phyloP scores from a whole-genome alignment of 257 asterid species.

The Orobanche coerulescens region DNA sequence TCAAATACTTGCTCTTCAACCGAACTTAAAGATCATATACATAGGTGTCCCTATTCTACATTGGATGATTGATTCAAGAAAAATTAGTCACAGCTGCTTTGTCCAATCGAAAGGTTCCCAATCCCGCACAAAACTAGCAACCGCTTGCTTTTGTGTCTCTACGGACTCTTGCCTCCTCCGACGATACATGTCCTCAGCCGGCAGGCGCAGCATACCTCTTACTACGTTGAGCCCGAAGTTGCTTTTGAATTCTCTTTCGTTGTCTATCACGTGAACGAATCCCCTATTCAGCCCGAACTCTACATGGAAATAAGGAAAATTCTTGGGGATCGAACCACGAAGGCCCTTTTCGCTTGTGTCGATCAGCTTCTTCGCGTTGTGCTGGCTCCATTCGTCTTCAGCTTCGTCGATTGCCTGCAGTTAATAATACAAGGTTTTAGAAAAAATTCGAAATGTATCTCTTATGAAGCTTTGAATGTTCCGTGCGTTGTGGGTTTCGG shows the following conservation, averaged over 20 bases:
- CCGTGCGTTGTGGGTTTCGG: too few relatives aligned
- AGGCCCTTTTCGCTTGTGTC: constrained; percentile 87
- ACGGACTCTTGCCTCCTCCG: constrained; percentile 58
- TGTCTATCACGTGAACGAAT: constrained; percentile 90
- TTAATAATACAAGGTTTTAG: not conserved
- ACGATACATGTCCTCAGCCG: constrained; percentile 89
- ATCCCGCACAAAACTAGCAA: constrained; percentile 46
- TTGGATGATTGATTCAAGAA: not conserved
- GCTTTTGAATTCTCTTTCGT: constrained; percentile 63
- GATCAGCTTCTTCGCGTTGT: constrained; percentile 88
- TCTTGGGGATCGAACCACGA: constrained; percentile 78
- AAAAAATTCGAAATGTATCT: too few relatives aligned
- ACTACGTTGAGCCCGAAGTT: constrained; percentile 74
- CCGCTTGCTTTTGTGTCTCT: constrained; percentile 65
- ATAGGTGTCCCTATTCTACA: too few relatives aligned
- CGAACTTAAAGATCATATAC: too few relatives aligned
- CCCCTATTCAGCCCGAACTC: constrained; percentile 82
- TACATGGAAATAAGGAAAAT: constrained; percentile 90
- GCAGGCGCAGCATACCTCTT: constrained; percentile 70
- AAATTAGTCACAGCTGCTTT: constrained; percentile 41
- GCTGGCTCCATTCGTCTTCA: constrained; percentile 98
- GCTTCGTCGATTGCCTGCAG: constrained; percentile 93
- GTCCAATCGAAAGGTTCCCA: constrained; percentile 95
- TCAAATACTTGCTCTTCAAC: too few relatives aligned
- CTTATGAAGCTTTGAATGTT: too few relatives aligned